Evolutionary conservation across 2,329 filamentous ascomycete species (phyloP).

Genomic region (Zymoseptoria tritici): DNA sequence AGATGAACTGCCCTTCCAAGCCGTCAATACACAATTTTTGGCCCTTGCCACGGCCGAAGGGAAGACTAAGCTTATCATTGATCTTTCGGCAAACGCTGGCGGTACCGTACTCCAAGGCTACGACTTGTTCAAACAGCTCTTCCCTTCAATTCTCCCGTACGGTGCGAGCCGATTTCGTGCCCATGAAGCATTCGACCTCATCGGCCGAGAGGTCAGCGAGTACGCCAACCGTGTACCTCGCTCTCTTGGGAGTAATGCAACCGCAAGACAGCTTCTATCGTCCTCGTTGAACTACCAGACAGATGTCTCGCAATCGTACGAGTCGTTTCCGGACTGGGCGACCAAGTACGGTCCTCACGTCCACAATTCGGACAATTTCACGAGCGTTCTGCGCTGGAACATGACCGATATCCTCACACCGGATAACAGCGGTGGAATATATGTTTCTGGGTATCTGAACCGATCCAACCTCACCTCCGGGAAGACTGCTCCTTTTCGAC

Average conservation of each 20-base stretch:
- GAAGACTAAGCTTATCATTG: conserved; percentile 55
- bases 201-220: conserved; percentile 26
- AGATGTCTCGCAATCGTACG: conserved; percentile 41
- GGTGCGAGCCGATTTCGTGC: conserved; percentile 42
- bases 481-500: conserved; percentile 31
- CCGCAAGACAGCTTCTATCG: conserved; percentile 34
- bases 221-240: too few species aligned
- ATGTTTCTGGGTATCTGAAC: conserved; percentile 40
- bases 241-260: conserved; percentile 34
- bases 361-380: conserved; percentile 31
- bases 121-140: conserved; percentile 47
- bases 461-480: conserved; percentile 18
- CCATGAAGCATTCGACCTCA: conserved; percentile 32
- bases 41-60: not conserved
- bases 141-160: conserved; percentile 43
- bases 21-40: not conserved
- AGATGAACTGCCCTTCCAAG: conserved; percentile 31
- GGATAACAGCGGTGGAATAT: conserved; percentile 30
- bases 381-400: conserved; percentile 32
- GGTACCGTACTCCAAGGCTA: conserved; percentile 40
- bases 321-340: conserved; percentile 41
- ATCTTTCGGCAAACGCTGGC: conserved; percentile 55
- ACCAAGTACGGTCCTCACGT: conserved; percentile 42
- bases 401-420: conserved; percentile 24
- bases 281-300: conserved; percentile 42